Conservation (phyloP, 495 filamentous ascomycete genomes). For the Aspergillus cavernicola region DNA sequence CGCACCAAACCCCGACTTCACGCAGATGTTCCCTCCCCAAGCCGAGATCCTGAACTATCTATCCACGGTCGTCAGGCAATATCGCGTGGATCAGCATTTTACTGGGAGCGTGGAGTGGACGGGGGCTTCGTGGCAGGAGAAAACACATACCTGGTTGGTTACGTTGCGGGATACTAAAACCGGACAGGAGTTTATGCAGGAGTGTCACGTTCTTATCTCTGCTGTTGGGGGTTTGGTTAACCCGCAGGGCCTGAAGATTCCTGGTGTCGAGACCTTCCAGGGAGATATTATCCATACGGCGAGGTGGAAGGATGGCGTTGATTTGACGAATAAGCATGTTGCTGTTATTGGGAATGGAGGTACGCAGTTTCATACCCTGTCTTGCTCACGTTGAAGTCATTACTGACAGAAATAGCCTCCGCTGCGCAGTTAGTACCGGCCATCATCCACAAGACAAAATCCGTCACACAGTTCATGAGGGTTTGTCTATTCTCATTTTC, state of each 20-base stretch:
- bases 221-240: slow-evolving; percentile 43
- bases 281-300: slow-evolving; percentile 56
- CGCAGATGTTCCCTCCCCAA: slow-evolving; percentile 21
- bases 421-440: slow-evolving; percentile 14
- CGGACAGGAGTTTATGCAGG: slow-evolving; percentile 18
- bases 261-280: slow-evolving; percentile 43
- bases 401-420: slow-evolving; percentile 5
- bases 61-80: not conserved
- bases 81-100: slow-evolving; percentile 17
- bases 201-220: slow-evolving; percentile 46
- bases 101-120: slow-evolving; percentile 14
- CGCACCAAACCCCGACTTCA: slow-evolving; percentile 25
- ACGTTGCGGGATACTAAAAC: slow-evolving; percentile 13
- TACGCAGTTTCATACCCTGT: not conserved
- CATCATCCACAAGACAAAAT: slow-evolving; percentile 5
- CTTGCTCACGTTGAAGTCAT: no score
- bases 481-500: not conserved
- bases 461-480: slow-evolving; percentile 17
- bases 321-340: slow-evolving; percentile 51
- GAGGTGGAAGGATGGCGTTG: slow-evolving; percentile 51
- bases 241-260: slow-evolving; percentile 43
- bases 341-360: slow-evolving; percentile 50
- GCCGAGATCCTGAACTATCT: slow-evolving; percentile 9
- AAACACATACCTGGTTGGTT: slow-evolving; percentile 15
- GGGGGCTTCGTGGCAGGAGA: slow-evolving; percentile 17